A percentile compares a stretch with the other conserved stretches of the same genome.
Conservation (phyloP, 768 basidiomycete species). For the Boletus sp. region DNA sequence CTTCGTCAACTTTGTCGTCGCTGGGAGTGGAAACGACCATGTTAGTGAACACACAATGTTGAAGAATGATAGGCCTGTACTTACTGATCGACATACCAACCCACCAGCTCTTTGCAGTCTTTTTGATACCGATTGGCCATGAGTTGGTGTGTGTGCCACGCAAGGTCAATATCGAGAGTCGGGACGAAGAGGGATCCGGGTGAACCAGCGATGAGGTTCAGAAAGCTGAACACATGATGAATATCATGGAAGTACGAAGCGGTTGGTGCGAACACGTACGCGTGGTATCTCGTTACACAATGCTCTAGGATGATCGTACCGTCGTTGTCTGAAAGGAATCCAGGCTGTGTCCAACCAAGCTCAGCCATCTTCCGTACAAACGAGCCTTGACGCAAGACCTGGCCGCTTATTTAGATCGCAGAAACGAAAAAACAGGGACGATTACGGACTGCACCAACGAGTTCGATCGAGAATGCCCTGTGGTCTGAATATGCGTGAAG, state of each 20-base stretch:
- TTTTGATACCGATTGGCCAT: constrained; percentile 40
- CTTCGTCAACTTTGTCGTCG: constrained; percentile 53
- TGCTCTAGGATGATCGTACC: constrained; percentile 46
- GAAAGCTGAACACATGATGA: constrained; percentile 33
- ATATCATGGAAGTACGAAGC: not conserved
- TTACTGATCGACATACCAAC: constrained; percentile 56
- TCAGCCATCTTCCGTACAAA: constrained; percentile 55
- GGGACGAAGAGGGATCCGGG: constrained; percentile 49
- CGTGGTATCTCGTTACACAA: constrained; percentile 55
- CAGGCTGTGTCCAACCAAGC: constrained; percentile 48
- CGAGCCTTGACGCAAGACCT: constrained; percentile 55
- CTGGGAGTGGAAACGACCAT: constrained; percentile 24
- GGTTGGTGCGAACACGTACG: constrained; percentile 31
- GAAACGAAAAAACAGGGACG: not conserved
- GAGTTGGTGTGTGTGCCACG: constrained; percentile 72
- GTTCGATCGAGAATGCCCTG: constrained; percentile 51
- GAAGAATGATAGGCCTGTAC: constrained; percentile 9
- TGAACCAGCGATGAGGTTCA: constrained; percentile 49
- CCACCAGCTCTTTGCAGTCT: constrained; percentile 39
- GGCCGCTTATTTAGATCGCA: not conserved
- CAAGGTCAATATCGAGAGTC: constrained; percentile 68
- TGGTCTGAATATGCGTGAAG: constrained; percentile 49
- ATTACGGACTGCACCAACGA: constrained; percentile 49
- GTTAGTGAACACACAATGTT: not conserved
- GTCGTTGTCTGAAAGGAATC: constrained; percentile 37